Evolutionary conservation across 1,139 yeast genomes (phyloP).

Genomic region (Sugiyamaella paludigena): DNA sequence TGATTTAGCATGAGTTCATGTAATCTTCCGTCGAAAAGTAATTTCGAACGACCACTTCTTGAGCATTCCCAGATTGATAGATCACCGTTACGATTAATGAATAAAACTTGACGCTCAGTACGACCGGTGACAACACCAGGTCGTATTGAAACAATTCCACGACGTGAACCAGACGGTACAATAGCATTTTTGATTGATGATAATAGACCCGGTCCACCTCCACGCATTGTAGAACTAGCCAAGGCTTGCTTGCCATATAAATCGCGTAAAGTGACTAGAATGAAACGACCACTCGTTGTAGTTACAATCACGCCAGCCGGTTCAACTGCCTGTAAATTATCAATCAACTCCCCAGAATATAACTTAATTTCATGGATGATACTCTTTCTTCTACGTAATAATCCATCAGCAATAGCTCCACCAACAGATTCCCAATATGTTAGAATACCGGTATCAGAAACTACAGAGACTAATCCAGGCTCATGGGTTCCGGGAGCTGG

Average conservation of each 20-base stretch:
- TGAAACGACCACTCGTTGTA: constrained; percentile 67
- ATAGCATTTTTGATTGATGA: constrained; percentile 34
- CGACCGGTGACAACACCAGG: constrained; percentile 54
- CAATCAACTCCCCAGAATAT: constrained; percentile 43
- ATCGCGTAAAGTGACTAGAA: constrained; percentile 65
- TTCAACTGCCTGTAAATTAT: constrained; percentile 59
- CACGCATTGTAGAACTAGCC: constrained; percentile 27
- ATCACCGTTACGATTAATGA: constrained; percentile 45
- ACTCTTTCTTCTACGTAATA: constrained; percentile 44
- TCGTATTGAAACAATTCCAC: constrained; percentile 60
- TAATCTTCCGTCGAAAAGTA: constrained; percentile 40
- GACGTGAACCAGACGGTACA: constrained; percentile 33
- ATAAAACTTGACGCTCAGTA: constrained; percentile 48
- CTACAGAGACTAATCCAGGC: constrained; percentile 67
- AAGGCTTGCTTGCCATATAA: constrained; percentile 53
- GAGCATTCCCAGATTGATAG: constrained; percentile 50
- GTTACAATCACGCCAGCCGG: constrained; percentile 74
- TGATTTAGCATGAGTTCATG: constrained; percentile 40
- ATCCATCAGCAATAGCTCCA: constrained; percentile 65
- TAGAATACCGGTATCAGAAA: constrained; percentile 53
- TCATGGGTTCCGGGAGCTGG: constrained; percentile 63
- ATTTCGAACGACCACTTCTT: constrained; percentile 43
- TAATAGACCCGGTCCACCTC: constrained; percentile 35
- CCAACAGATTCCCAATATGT: constrained; percentile 67
- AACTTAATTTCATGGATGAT: constrained; percentile 40